phyloP scores from a whole-genome alignment of 345 rosid genomes.

The Anacardium occidentale region DNA sequence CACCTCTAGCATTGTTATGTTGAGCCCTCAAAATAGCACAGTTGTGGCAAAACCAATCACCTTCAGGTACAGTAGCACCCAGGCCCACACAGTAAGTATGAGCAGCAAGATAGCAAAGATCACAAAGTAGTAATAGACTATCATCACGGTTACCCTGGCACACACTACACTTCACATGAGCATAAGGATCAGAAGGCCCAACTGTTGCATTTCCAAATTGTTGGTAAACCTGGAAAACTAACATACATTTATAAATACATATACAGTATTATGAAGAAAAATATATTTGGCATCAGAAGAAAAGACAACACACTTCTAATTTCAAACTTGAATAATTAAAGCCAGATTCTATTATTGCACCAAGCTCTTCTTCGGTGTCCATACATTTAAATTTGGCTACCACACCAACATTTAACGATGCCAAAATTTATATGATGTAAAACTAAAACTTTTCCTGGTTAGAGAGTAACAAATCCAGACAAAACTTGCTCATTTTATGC shows the following conservation, averaged over 20 bases:
- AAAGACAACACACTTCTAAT: not conserved
- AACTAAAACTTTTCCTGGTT: not conserved
- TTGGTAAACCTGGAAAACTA: constrained; percentile 38
- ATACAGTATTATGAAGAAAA: too few species aligned
- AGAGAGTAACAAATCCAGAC: not conserved
- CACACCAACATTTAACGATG: not conserved
- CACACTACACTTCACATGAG: constrained; percentile 34
- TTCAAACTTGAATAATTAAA: not conserved
- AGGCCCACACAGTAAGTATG: constrained; percentile 62
- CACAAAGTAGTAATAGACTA: constrained; percentile 48
- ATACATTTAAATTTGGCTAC: not conserved
- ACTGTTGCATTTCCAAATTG: constrained; percentile 32
- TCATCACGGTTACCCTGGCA: constrained; percentile 42
- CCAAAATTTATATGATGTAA: not conserved
- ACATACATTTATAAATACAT: not conserved
- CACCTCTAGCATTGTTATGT: constrained; percentile 32
- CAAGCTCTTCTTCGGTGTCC: not conserved
- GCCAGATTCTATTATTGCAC: too few species aligned
- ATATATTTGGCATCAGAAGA: not conserved
- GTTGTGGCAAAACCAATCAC: constrained; percentile 69
- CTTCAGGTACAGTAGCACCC: constrained; percentile 54
- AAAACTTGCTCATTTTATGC: not conserved
- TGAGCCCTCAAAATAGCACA: constrained; percentile 46
- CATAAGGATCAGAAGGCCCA: constrained; percentile 42
- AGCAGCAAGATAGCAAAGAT: constrained; percentile 55